Percentiles rank a stretch among this genome's conserved stretches.
Conservation (phyloP, 192 early-diverging fungal genomes). For the Umbelopsis ramanniana region DNA sequence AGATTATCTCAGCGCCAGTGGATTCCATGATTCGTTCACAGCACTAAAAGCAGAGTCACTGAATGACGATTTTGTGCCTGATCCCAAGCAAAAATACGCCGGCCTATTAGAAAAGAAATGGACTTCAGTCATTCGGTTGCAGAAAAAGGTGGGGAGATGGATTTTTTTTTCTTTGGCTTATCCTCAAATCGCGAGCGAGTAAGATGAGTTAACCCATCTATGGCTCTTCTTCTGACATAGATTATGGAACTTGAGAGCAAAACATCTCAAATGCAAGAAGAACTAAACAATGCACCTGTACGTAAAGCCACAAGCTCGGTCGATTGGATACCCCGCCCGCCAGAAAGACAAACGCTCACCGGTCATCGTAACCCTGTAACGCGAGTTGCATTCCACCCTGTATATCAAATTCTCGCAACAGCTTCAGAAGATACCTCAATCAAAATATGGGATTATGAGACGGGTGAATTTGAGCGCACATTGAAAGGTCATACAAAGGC, state of each 20-base stretch:
- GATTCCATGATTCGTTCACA: constrained; percentile 69
- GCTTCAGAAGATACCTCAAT: constrained; percentile 92
- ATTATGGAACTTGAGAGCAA: constrained; percentile 93
- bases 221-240: constrained; percentile 38
- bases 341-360: constrained; percentile 72
- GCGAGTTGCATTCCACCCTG: constrained; percentile 84
- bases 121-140: constrained; percentile 92
- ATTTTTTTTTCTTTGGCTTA: no score
- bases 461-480: constrained; percentile 90
- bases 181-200: background rate
- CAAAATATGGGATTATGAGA: constrained; percentile 94
- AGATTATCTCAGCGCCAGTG: constrained; percentile 85
- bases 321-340: constrained; percentile 86
- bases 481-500: constrained; percentile 96
- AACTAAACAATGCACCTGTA: constrained; percentile 63
- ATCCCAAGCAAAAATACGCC: constrained; percentile 77
- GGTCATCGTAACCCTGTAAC: constrained; percentile 86
- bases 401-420: constrained; percentile 81
- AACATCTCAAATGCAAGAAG: constrained; percentile 76
- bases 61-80: constrained; percentile 72
- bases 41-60: constrained; percentile 73
- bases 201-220: background rate
- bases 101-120: constrained; percentile 91
- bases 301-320: constrained; percentile 55
- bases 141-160: constrained; percentile 72